Evolutionary conservation across 2,329 filamentous ascomycete species (phyloP).

Genomic region (Neocatenulostroma microsporum): DNA sequence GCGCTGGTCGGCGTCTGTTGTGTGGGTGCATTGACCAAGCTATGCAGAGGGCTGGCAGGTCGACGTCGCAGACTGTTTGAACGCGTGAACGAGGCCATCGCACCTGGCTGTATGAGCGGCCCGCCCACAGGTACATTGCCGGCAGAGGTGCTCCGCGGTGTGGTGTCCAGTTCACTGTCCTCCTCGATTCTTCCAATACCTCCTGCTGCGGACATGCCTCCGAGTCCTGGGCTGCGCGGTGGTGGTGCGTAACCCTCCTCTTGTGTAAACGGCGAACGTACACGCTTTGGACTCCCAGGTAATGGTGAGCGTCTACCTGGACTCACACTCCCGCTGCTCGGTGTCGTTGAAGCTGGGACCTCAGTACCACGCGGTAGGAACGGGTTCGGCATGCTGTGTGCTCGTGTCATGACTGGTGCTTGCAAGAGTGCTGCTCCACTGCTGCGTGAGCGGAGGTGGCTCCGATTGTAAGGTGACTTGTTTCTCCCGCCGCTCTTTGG

Average conservation of each 20-base stretch:
- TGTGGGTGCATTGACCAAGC: conserved; percentile 26
- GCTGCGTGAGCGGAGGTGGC: conserved; percentile 41
- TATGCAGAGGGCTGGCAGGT: conserved; percentile 41
- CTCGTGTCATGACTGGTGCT: conserved; percentile 41
- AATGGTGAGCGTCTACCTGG: conserved; percentile 29
- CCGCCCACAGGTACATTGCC: too few species aligned
- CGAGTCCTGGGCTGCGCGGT: conserved; percentile 23
- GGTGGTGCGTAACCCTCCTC: conserved; percentile 19
- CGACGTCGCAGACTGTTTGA: conserved; percentile 33
- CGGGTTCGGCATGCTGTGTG: conserved; percentile 40
- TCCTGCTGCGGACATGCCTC: conserved; percentile 11
- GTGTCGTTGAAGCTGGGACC: conserved; percentile 23
- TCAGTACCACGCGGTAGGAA: conserved; percentile 11
- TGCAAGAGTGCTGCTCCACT: conserved; percentile 30
- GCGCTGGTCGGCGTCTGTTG: too few species aligned
- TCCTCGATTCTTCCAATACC: conserved; percentile 39
- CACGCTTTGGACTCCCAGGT: conserved; percentile 26
- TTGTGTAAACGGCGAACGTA: conserved; percentile 33
- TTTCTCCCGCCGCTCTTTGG: conserved; percentile 32
- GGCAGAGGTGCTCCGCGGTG: conserved; percentile 25
- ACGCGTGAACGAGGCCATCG: conserved; percentile 24
- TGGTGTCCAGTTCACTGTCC: conserved; percentile 42
- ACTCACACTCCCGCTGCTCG: conserved; percentile 27
- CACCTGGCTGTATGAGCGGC: conserved; percentile 8
- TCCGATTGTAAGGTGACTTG: conserved; percentile 41